phyloP scores from a whole-genome alignment of 2,329 filamentous ascomycete genomes.

The Dactylella cylindrospora region DNA sequence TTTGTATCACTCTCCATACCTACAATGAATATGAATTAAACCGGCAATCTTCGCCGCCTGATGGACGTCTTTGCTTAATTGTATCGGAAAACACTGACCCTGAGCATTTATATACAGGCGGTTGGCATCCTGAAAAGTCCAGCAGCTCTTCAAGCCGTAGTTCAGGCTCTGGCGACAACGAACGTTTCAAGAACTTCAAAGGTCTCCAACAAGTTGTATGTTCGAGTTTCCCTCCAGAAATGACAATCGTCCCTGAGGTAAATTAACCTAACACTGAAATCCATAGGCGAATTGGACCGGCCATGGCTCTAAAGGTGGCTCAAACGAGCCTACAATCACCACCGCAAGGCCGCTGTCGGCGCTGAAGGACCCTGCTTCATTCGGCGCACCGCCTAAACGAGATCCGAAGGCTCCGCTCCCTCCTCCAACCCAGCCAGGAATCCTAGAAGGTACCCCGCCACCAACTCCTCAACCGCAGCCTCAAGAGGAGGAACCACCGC shows the following conservation, averaged over 20 bases:
- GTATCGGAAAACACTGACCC: no score
- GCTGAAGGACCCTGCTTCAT: constrained; percentile 73
- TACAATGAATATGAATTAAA: neutral
- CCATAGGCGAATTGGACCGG: constrained; percentile 62
- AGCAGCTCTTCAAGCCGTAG: constrained; percentile 49
- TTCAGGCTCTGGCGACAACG: constrained; percentile 49
- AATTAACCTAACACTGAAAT: constrained; percentile 18
- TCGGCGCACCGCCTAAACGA: constrained; percentile 77
- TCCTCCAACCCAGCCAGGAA: constrained; percentile 12
- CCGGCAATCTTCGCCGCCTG: no score
- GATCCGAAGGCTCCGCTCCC: constrained; percentile 55
- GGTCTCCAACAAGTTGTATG: constrained; percentile 61
- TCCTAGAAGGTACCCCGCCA: constrained; percentile 1
- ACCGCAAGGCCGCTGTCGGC: constrained; percentile 64
- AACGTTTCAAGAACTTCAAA: constrained; percentile 55
- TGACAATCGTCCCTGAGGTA: constrained; percentile 3
- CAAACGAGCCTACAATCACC: constrained; percentile 53
- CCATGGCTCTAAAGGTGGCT: constrained; percentile 52
- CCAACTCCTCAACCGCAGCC: constrained; percentile 52
- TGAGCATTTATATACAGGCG: no score
- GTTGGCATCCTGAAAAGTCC: constrained; percentile 56
- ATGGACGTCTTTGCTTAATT: no score
- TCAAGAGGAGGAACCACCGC: constrained; percentile 53
- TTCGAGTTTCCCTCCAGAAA: constrained; percentile 36
- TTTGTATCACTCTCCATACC: neutral